Conservation (phyloP, 495 filamentous ascomycete genomes). For the Penicillium paradoxum region DNA sequence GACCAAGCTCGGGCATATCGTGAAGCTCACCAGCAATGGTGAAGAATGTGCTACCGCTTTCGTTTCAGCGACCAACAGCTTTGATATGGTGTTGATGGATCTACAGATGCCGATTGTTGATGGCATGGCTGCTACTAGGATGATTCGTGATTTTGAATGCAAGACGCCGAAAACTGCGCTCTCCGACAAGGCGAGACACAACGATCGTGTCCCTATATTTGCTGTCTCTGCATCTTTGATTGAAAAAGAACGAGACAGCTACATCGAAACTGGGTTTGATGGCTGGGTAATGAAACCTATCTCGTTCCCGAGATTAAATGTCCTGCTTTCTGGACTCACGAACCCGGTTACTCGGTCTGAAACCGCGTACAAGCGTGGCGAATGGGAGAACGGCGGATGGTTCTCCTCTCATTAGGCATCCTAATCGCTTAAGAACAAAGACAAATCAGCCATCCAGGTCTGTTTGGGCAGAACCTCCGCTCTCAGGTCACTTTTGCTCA, state of each 20-base stretch:
- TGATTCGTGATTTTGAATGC: slow-evolving; percentile 69
- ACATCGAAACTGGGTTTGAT: slow-evolving; percentile 81
- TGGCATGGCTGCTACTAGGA: slow-evolving; percentile 73
- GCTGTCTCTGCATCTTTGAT: slow-evolving; percentile 84
- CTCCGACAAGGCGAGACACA: slow-evolving; percentile 51
- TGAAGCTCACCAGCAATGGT: slow-evolving; percentile 73
- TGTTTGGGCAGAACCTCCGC: not conserved
- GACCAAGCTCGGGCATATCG: slow-evolving; percentile 71
- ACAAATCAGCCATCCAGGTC: not conserved
- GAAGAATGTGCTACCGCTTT: slow-evolving; percentile 77
- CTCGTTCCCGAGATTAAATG: slow-evolving; percentile 59
- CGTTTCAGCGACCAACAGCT: slow-evolving; percentile 50
- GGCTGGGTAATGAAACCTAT: slow-evolving; percentile 85
- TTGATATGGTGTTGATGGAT: slow-evolving; percentile 94
- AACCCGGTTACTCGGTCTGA: slow-evolving; percentile 41
- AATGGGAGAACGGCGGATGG: slow-evolving; percentile 72
- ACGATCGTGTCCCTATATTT: slow-evolving; percentile 65
- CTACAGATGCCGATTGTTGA: slow-evolving; percentile 93
- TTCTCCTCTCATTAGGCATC: slow-evolving; percentile 32
- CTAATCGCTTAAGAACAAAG: not conserved
- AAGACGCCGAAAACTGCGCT: slow-evolving; percentile 13
- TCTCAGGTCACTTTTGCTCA: not conserved
- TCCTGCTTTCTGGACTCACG: slow-evolving; percentile 53
- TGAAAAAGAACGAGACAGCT: slow-evolving; percentile 63
- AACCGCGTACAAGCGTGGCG: slow-evolving; percentile 54